Base-by-base conservation (phyloP, 139 green algal genomes). In the Chlorella sp. region DNA sequence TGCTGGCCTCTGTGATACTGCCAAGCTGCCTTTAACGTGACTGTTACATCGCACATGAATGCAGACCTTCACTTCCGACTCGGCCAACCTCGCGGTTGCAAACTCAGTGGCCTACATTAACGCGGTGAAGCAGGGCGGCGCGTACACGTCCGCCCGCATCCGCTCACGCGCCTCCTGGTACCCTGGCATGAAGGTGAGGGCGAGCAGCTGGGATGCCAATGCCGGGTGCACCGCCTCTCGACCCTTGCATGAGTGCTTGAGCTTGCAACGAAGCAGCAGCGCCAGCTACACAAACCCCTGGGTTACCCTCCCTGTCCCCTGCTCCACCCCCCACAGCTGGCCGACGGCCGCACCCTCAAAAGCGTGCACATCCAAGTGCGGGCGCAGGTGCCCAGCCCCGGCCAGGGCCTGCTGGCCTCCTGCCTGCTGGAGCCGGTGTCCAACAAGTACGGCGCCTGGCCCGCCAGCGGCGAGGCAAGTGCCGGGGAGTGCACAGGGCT, bases 361-460 rank as follows among this genome's bases (percentile, higher is more conserved):
- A 71, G 64, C 64, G 64, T 71, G 64, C 64, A 41, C 64, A 71
- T 71, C 64, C n/a, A 71, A 26, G 64, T 71, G n/a, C 64, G 64
- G 12, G 64, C 64, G 1, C 64, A 71, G 64, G 64, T 71, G 64
- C 64, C 64, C 15, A 39, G n/a, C 64, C 64, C 64, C 0, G 64
- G 64, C 11, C 64, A 41, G n/a, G 64, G 64, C 64, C 13, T 71
- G n/a, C 64, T 71, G 64, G 64, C 64, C 30, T 71, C 64, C 12
- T 71, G 64, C 64, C 64, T 71, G 64, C 30, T 71, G 64, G 64
- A 71, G 30, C 64, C 64, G 6, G 64, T 41, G 11, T 21, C 64
- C 0, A 18, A 5, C 64, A 71, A 71, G 64, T 71, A 71, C 41
- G 64, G 64, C n/a, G 30, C 64, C n/a, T 71, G 64, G 64, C 64